Base-by-base conservation (phyloP, 116 monocot species). In the Dioscorea cayenensis region DNA sequence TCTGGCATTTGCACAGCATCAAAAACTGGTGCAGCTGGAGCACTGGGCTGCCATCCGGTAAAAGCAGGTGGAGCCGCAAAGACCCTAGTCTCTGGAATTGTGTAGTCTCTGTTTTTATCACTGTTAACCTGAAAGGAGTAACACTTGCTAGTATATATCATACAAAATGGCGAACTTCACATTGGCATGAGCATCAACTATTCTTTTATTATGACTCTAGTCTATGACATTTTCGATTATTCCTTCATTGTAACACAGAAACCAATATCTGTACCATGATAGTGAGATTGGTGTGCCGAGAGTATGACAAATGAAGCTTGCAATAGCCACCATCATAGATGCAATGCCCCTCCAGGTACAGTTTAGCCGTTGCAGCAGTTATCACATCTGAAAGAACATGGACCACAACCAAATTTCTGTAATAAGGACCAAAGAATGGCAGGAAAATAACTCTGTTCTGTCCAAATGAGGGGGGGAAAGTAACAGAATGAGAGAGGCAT, bases 281-380 rank as follows among this genome's bases (percentile, higher is more conserved):
- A 87, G 87, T 92, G 82, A 99, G 99, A 94, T 99, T 94, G 89
- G 91, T 99, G 94, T 94, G 99, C 87, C 91, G 94, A 92, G 99
- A 99, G 94, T 99, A 99, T 87, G 99, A 82, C 84, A 99, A 87
- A 84, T 99, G 99, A 90, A 99, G 99, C 99, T 99, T 99, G 90
- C 99, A 99, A 80, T 89, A 99, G 82, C 99, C 99, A 79, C 99
- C 99, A 73, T 91, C 91, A 92, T 99, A 99, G 71, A 99, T 99
- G 87, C 94, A 94, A 67, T 99, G 99, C 70, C 99, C 99, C 80
- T 99, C 99, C 72, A 99, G 79, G 52, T 94, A 94, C 70, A 92
- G 84, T 84, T 92, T 94, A 64, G 99, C 99, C 67, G 92, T 82
- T 65, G 89, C 79, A 72, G 99, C 99, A 49, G 82, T 92, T 29